These are phyloP conservation scores for Podila epigama DNA, from an alignment of 192 early-diverging fungal species.

Conservation along the genomic window DNA sequence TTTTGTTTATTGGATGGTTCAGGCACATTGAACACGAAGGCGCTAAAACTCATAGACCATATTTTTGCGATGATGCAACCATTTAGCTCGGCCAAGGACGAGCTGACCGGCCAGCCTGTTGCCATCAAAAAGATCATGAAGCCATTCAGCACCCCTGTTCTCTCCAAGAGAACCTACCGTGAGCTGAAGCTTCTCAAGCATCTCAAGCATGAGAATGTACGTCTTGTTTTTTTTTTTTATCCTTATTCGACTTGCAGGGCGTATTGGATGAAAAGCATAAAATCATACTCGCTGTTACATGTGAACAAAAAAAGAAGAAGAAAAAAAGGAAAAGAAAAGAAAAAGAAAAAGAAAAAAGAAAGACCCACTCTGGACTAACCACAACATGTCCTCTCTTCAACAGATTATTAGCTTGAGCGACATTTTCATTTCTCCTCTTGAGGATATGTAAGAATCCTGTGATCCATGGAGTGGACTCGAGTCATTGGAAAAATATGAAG, in stretches of 20 bases:
- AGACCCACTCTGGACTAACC: neutral
- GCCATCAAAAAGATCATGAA: conserved; percentile 98
- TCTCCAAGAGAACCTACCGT: conserved; percentile 94
- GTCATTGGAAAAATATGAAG: no score
- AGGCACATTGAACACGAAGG: neutral
- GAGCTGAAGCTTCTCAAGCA: conserved; percentile 95
- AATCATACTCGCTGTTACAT: no score
- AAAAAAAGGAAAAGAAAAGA: no score
- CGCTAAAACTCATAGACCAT: neutral
- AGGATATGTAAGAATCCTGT: conserved; percentile 93
- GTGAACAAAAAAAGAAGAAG: no score
- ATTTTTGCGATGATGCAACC: neutral
- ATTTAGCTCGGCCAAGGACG: conserved; percentile 88
- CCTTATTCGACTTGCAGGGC: neutral
- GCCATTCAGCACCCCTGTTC: conserved; percentile 89
- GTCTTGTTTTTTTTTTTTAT: neutral
- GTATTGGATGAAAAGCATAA: no score
- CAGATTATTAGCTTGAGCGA: conserved; percentile 91
- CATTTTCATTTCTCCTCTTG: conserved; percentile 92
- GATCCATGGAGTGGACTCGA: no score
- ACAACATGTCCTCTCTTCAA: conserved; percentile 1
- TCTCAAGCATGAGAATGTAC: conserved; percentile 94
- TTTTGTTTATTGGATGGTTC: neutral
- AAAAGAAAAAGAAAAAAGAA: no score
- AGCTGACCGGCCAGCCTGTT: conserved; percentile 80